phyloP scores from a whole-genome alignment of 2,329 filamentous ascomycete genomes.

The Fusarium avenaceum region DNA sequence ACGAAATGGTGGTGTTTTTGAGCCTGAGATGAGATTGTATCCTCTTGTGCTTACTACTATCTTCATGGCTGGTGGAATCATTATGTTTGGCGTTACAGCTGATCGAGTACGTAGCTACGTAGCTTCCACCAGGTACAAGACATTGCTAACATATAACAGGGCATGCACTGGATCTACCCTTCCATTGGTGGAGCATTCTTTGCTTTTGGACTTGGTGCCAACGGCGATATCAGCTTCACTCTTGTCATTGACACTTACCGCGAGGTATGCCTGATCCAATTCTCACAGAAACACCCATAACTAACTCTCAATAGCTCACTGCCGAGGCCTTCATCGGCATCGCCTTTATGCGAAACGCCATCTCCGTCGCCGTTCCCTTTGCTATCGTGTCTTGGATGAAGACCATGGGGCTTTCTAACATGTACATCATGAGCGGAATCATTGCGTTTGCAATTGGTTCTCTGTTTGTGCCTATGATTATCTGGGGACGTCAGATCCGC shows the following conservation, averaged over 20 bases:
- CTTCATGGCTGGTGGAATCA: slow-evolving; percentile 53
- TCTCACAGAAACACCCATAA: too few relatives aligned
- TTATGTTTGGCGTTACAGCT: slow-evolving; percentile 57
- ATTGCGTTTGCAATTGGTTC: slow-evolving; percentile 45
- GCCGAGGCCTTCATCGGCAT: slow-evolving; percentile 52
- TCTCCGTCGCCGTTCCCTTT: slow-evolving; percentile 50
- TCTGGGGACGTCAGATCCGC: slow-evolving; percentile 52
- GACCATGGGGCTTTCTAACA: slow-evolving; percentile 49
- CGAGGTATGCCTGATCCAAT: slow-evolving; percentile 22
- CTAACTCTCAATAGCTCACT: slow-evolving; percentile 27
- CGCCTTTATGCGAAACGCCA: slow-evolving; percentile 52
- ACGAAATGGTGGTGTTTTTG: slow-evolving; percentile 58
- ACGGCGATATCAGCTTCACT: slow-evolving; percentile 54
- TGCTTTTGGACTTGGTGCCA: slow-evolving; percentile 56
- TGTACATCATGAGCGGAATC: slow-evolving; percentile 48
- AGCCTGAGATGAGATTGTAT: slow-evolving; percentile 61
- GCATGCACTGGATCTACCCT: slow-evolving; percentile 60
- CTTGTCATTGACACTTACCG: slow-evolving; percentile 56
- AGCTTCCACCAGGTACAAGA: fast-evolving
- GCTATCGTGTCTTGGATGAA: slow-evolving; percentile 51
- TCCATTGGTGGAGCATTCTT: slow-evolving; percentile 55
- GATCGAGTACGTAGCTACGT: slow-evolving; percentile 52
- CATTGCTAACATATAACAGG: slow-evolving; percentile 45
- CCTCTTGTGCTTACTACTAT: slow-evolving; percentile 50
- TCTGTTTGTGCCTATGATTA: slow-evolving; percentile 49